A percentile compares a stretch with the other conserved stretches of the same genome.
phyloP scores from a whole-genome alignment of 2,329 filamentous ascomycete genomes.

The Ophiocordyceps unilateralis region DNA sequence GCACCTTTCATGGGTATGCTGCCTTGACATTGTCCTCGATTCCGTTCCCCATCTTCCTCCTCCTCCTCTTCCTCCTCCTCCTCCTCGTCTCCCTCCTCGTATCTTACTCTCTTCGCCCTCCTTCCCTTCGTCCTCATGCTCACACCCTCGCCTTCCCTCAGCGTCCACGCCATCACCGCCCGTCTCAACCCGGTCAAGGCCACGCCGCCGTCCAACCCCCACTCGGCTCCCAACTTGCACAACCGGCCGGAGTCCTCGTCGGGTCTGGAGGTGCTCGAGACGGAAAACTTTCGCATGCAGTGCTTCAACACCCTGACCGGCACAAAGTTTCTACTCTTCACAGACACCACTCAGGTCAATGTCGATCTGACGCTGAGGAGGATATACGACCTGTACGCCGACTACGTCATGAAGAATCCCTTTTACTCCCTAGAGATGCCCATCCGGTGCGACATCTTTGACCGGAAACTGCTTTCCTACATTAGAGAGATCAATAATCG shows the following conservation, averaged over 20 bases:
- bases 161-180: constrained; percentile 52
- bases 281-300: constrained; percentile 83
- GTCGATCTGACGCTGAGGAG: constrained; percentile 68
- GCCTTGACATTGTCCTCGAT: neutral
- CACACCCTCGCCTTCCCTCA: constrained; percentile 12
- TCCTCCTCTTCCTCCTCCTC: constrained; percentile 3
- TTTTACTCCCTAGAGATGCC: constrained; percentile 99
- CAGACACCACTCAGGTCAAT: constrained; percentile 73
- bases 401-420: constrained; percentile 99
- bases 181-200: constrained; percentile 39
- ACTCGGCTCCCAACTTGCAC: constrained; percentile 19
- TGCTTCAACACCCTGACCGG: constrained; percentile 93
- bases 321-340: constrained; percentile 90
- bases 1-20: constrained; percentile 81
- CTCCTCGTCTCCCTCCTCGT: constrained; percentile 1
- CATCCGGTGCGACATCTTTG: constrained; percentile 86
- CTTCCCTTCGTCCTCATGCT: neutral
- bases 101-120: constrained; percentile 5
- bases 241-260: constrained; percentile 46
- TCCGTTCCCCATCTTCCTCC: no score
- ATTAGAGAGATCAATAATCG: constrained; percentile 55
- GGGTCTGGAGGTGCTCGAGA: constrained; percentile 84
- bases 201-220: constrained; percentile 13
- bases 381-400: constrained; percentile 88
- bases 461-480: constrained; percentile 67